Conservation (phyloP, 2,329 filamentous ascomycete species). For the Pezicula radicicola region DNA sequence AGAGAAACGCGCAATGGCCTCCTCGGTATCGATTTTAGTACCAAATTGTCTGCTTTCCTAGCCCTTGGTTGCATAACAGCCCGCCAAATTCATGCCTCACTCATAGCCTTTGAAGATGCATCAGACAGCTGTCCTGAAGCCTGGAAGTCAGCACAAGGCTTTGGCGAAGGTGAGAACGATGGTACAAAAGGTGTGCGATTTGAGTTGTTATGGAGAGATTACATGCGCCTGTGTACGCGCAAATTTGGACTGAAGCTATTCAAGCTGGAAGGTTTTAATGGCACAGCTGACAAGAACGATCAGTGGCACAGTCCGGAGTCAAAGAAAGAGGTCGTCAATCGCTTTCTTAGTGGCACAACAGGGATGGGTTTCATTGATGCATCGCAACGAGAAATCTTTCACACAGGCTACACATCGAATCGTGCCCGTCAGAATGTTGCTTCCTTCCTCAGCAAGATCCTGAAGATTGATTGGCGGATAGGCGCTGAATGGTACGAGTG, state of each 20-base stretch:
- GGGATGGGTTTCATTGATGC: slow-evolving; percentile 78
- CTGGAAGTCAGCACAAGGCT: slow-evolving; percentile 36
- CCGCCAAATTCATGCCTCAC: slow-evolving; percentile 66
- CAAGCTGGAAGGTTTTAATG: slow-evolving; percentile 58
- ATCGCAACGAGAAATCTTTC: slow-evolving; percentile 68
- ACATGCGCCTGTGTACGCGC: slow-evolving; percentile 71
- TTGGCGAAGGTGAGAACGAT: slow-evolving; percentile 67
- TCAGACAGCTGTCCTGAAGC: slow-evolving; percentile 18
- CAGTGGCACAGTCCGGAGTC: slow-evolving; percentile 15
- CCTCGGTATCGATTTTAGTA: slow-evolving; percentile 68
- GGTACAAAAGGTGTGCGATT: slow-evolving; percentile 69
- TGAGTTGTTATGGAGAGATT: slow-evolving; percentile 76
- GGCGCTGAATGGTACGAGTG: slow-evolving; percentile 83
- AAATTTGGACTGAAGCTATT: slow-evolving; percentile 70
- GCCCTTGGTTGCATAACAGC: slow-evolving; percentile 71
- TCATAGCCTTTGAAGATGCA: slow-evolving; percentile 69
- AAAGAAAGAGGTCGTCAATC: slow-evolving; percentile 43
- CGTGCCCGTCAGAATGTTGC: slow-evolving; percentile 75
- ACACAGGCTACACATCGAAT: slow-evolving; percentile 78
- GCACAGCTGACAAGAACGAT: slow-evolving; percentile 48
- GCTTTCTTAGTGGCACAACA: slow-evolving; percentile 65
- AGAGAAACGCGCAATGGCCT: slow-evolving; percentile 71
- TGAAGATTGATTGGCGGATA: slow-evolving; percentile 75
- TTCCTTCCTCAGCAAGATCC: slow-evolving; percentile 68
- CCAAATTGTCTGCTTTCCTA: slow-evolving; percentile 72